phyloP scores from a whole-genome alignment of 2,329 filamentous ascomycete species.

The Colletotrichum sp. region DNA sequence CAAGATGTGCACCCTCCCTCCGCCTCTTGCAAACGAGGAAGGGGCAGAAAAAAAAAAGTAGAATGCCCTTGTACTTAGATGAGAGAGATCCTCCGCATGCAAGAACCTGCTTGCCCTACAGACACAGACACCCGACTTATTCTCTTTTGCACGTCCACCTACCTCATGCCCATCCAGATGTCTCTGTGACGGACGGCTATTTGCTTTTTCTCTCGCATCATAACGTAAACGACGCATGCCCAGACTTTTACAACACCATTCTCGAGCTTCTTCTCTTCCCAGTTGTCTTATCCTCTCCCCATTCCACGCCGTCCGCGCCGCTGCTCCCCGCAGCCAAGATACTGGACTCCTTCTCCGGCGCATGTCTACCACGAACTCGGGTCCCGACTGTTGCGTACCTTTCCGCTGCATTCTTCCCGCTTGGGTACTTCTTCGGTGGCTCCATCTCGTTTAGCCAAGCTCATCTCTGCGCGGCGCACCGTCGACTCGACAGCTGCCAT shows the following conservation, averaged over 20 bases:
- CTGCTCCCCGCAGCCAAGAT: conserved; percentile 1
- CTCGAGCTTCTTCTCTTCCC: neutral
- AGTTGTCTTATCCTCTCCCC: conserved; percentile 5
- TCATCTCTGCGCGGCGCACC: neutral
- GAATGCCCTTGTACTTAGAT: conserved; percentile 2
- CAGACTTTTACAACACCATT: conserved; percentile 9
- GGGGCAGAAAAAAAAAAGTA: neutral
- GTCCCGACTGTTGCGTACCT: neutral
- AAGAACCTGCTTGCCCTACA: neutral
- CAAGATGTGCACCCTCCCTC: conserved; percentile 1
- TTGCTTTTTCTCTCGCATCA: neutral
- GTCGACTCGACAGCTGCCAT: neutral
- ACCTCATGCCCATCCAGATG: neutral
- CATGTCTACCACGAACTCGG: neutral
- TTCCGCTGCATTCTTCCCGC: neutral
- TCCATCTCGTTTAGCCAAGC: neutral
- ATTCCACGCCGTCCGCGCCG: neutral
- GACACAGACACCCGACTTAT: neutral
- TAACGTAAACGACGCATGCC: conserved; percentile 4
- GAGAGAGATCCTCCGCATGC: neutral
- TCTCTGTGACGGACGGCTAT: neutral
- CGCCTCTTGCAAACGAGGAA: neutral
- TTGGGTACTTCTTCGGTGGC: neutral
- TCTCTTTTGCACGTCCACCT: neutral
- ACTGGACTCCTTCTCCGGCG: neutral